Evolutionary conservation across 2,329 filamentous ascomycete species (phyloP), one percentile per base, ranked within the genome.

Genomic region (Fusarium sp.): DNA sequence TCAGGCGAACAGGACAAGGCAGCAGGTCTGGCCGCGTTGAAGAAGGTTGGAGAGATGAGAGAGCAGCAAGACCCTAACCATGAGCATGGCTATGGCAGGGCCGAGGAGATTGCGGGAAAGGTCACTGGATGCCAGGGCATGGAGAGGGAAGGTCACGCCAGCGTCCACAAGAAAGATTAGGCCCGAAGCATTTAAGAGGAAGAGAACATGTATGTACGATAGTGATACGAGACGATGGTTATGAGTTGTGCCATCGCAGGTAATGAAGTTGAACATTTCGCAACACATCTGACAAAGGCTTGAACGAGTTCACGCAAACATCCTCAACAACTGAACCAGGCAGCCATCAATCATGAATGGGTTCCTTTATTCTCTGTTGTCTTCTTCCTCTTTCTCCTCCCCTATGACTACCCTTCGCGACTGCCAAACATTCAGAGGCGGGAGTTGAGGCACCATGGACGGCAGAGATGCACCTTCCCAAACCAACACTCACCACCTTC

Each of bases 71-170:
- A 74, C 59, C 71, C 71, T 1, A 72, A 93, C 74, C 80, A 87
- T 2, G 78, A 81, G 7, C 83, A 88, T 50, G 91, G 91, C 0
- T 90, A 87, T 64, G 92, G 92, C 38, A 90, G 88, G 77, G 85
- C 86, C 4, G 92, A 94, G 80, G 89, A 93, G 84, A 79, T 91
- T 57, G 89, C 90, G 0, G 92, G 92, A 7, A 89, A 88, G 78
- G 82, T 88, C 1, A 87, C 90, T 0, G 92, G 92, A 0, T 94
- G 92, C 73, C 90, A 92, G 81, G 92, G 92, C 0, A 94, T 94
- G 92, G 84, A 89, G 81, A 86, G 87, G 64, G 91, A 93, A 80
- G 91, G 91, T 0, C 85, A 83, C 15, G 86, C 84, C 20, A 91
- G 88, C 77, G 82, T 81, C 64, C 82, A 80, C 70, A 79, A 82